phyloP scores from a whole-genome alignment of 805 yeast genomes.

The Tetrapisispora nanseiensis region DNA sequence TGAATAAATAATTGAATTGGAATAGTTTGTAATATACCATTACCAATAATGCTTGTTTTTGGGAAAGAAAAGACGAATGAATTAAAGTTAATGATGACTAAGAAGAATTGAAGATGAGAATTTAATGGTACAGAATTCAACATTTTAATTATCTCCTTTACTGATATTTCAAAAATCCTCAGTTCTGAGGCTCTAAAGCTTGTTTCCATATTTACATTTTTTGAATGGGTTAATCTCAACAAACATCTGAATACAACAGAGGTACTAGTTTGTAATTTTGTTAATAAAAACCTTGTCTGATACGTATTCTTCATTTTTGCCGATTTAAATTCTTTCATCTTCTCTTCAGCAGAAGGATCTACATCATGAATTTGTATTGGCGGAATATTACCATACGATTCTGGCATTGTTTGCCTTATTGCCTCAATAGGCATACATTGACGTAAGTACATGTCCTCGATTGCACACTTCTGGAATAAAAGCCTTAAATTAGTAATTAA shows the following conservation, averaged over 20 bases:
- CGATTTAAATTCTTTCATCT: slow-evolving; percentile 36
- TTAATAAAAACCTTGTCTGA: slow-evolving; percentile 43
- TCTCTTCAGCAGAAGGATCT: slow-evolving; percentile 32
- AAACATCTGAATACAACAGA: slow-evolving; percentile 36
- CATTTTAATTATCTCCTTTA: slow-evolving; percentile 22
- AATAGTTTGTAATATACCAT: slow-evolving; percentile 29
- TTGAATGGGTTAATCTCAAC: slow-evolving; percentile 37
- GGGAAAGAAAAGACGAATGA: slow-evolving; percentile 30
- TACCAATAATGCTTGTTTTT: slow-evolving; percentile 19
- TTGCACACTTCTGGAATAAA: slow-evolving; percentile 40
- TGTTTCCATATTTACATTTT: slow-evolving; percentile 23
- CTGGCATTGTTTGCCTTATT: slow-evolving; percentile 30
- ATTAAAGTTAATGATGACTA: slow-evolving; percentile 32
- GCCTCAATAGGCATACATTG: slow-evolving; percentile 41
- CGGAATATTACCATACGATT: slow-evolving; percentile 30
- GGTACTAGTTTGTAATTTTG: slow-evolving; percentile 39
- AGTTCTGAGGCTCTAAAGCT: slow-evolving; percentile 35
- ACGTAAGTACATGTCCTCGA: slow-evolving; percentile 51
- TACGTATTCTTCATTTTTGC: slow-evolving; percentile 56
- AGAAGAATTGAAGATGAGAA: slow-evolving; percentile 23
- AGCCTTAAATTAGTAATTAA: slow-evolving; percentile 35
- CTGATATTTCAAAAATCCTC: slow-evolving; percentile 30
- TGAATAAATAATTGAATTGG: slow-evolving; percentile 43
- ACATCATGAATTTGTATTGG: slow-evolving; percentile 35
- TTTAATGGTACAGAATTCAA: slow-evolving; percentile 18